phyloP scores from a whole-genome alignment of 2,329 filamentous ascomycete species.

The Plenodomus biglobosus region DNA sequence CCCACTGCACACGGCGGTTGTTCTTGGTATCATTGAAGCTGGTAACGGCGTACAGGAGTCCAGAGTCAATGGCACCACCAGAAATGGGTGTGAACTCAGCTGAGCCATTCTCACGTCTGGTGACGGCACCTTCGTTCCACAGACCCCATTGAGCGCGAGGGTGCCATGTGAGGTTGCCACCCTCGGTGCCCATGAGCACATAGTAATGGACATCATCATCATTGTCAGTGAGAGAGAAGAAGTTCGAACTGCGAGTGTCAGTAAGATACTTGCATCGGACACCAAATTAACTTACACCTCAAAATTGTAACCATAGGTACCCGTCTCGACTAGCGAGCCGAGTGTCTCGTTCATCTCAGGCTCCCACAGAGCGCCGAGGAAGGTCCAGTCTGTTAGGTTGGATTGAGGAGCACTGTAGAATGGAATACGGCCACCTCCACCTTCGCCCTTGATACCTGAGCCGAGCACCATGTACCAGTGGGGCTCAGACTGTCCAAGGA shows the following conservation, averaged over 20 bases:
- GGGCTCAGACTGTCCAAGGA: constrained; percentile 47
- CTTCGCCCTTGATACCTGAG: constrained; percentile 51
- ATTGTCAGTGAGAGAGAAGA: constrained; percentile 49
- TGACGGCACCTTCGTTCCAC: constrained; percentile 50
- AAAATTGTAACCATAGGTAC: constrained; percentile 52
- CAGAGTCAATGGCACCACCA: constrained; percentile 50
- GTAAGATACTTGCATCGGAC: background rate
- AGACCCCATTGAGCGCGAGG: constrained; percentile 48
- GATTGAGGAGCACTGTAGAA: constrained; percentile 50
- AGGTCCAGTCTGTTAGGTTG: constrained; percentile 51
- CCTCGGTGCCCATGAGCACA: constrained; percentile 48
- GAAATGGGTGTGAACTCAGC: constrained; percentile 49
- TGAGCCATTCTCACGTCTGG: constrained; percentile 48
- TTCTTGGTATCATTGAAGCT: constrained; percentile 54
- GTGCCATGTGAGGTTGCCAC: constrained; percentile 49
- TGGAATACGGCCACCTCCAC: constrained; percentile 51
- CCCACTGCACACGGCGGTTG: constrained; percentile 52
- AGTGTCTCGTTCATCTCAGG: constrained; percentile 47
- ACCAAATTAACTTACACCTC: constrained; percentile 43
- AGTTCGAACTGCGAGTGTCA: constrained; percentile 41
- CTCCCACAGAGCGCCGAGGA: constrained; percentile 51
- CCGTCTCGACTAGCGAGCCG: constrained; percentile 48
- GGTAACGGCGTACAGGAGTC: constrained; percentile 49
- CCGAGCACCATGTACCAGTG: constrained; percentile 52
- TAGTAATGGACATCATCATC: constrained; percentile 51